These are phyloP conservation scores for Pinus taeda DNA, from an alignment of 75 land plant species.

Conservation along the genomic window DNA sequence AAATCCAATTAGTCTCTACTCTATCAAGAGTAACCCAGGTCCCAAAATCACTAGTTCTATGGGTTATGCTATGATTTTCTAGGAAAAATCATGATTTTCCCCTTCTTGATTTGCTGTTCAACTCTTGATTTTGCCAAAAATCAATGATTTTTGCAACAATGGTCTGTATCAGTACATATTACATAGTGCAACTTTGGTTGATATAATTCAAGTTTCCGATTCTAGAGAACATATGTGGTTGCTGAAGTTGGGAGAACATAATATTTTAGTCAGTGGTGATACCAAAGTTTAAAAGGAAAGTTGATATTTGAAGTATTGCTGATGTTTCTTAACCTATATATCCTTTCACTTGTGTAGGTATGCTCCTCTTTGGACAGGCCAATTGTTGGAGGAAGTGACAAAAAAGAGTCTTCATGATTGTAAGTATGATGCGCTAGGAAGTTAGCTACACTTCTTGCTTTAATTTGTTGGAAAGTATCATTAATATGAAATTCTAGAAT, in stretches of 20 bases:
- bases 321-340: conserved; percentile 12
- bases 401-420: conserved; percentile 61
- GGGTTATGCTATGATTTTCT: too few relatives aligned
- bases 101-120: too few relatives aligned
- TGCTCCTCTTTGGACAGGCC: conserved; percentile 64
- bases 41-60: too few relatives aligned
- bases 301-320: neutral
- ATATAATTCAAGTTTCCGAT: too few relatives aligned
- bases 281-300: neutral
- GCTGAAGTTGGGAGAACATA: neutral
- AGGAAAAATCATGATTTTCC: too few relatives aligned
- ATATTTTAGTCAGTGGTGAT: neutral
- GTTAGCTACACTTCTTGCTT: neutral
- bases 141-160: too few relatives aligned
- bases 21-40: too few relatives aligned
- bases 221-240: neutral
- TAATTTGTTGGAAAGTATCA: neutral
- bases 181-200: too few relatives aligned
- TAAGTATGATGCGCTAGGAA: conserved; percentile 24
- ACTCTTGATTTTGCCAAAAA: too few relatives aligned
- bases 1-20: too few relatives aligned
- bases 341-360: conserved; percentile 46
- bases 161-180: too few relatives aligned
- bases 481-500: neutral
- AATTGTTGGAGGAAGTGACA: conserved; percentile 62